Evolutionary conservation across 352 stramenopile genomes (phyloP), one percentile per base, ranked within the genome.

Genomic region (Peronospora belbahrii): DNA sequence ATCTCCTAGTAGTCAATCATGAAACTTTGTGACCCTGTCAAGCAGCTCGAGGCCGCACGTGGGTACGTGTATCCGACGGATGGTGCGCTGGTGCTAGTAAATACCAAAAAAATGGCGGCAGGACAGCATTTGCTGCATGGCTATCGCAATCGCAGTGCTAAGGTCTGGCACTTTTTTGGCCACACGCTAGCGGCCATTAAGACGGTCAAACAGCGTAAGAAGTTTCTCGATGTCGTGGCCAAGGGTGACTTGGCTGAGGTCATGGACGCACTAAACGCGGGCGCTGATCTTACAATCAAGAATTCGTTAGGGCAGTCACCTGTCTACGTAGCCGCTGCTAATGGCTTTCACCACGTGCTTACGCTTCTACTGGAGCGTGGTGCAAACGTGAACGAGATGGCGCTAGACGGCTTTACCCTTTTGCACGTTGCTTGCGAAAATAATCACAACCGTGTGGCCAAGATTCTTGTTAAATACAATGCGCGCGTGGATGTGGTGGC

Each of bases 131-230:
- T 68, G 19, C 49, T 64, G 34, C 48, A 68, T 27, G 32, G 42
- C 28, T 69, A 65, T 20, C 55, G 55, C 27, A 36, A 62, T 17
- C 59, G 59, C 36, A 53, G 50, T 36, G 62, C 69, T 23, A 73
- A 74, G 32, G 69, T 86, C n/a, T 89, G 73, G 74, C 48, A 78
- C 52, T 89, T 82, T 46, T 56, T 89, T 3, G 78, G 78, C 27
- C 78, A 87, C 60, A 85, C 82, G 52, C 62, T 89, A 24, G 73
- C 77, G 14, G 60, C 70, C 23, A 78, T 89, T 52, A 83, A 76
- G 60, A 70, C 71, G 24, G 58, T 79, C 50, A 84, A 84, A 42
- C 59, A 62, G 36, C 68, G 78, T 52, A 83, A 81, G 52, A 73
- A 74, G 30, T 59, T 89, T 8, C 44, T 85, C 7, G 77, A 87